A percentile compares a stretch with the other conserved stretches of the same genome.
Evolutionary conservation across 352 stramenopile genomes (phyloP).

Genomic region (Phytophthora chlamydospora): DNA sequence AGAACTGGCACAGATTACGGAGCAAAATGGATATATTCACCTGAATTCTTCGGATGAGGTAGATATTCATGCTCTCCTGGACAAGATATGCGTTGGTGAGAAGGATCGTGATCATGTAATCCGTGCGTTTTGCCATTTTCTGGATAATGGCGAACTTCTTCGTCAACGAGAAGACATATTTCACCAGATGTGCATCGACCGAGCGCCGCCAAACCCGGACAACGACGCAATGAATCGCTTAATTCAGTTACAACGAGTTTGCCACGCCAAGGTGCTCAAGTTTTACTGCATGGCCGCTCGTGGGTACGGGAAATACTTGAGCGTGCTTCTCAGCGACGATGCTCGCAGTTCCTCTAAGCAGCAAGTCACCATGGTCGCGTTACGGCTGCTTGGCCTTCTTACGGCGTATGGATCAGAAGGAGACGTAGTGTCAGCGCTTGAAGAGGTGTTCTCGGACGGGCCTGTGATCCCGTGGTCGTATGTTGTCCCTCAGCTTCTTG

Average conservation of each 20-base stretch:
- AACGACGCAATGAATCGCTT: constrained; percentile 33
- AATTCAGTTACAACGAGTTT: constrained; percentile 40
- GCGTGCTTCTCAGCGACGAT: constrained; percentile 11
- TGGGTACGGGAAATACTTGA: constrained; percentile 52
- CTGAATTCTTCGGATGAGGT: constrained; percentile 51
- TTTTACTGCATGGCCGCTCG: constrained; percentile 48
- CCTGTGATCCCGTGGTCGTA: constrained; percentile 67
- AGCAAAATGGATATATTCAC: constrained; percentile 59
- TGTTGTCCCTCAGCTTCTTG: constrained; percentile 78
- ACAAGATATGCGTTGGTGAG: constrained; percentile 43
- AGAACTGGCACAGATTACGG: constrained; percentile 46
- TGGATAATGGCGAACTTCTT: constrained; percentile 56
- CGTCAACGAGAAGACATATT: constrained; percentile 44
- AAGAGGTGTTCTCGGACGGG: constrained; percentile 49
- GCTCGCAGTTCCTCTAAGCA: constrained; percentile 20
- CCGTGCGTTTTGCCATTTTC: constrained; percentile 53
- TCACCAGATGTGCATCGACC: constrained; percentile 38
- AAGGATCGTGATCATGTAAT: constrained; percentile 43
- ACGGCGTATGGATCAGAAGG: constrained; percentile 63
- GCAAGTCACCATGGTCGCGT: constrained; percentile 51
- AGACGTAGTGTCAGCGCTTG: constrained; percentile 46
- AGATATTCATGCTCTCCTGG: constrained; percentile 43
- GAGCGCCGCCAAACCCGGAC: constrained; percentile 9
- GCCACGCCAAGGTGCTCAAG: constrained; percentile 39
- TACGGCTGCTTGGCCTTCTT: constrained; percentile 74